phyloP scores from a whole-genome alignment of 768 basidiomycete genomes.

The Hydnum rufescens region DNA sequence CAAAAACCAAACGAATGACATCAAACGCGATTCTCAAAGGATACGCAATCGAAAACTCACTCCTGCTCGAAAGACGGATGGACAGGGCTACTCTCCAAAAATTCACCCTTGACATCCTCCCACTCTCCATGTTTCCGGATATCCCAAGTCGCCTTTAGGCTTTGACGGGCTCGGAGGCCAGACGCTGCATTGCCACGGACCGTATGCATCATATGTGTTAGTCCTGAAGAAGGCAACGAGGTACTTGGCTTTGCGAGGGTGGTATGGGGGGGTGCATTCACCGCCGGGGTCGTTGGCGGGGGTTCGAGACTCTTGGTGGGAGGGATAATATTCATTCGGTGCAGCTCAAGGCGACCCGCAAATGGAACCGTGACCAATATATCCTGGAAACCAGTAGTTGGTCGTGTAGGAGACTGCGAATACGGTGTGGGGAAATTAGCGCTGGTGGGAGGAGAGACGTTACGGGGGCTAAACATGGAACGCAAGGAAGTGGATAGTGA shows the following conservation, averaged over 20 bases:
- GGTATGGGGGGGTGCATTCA: neutral
- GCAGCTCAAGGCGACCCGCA: neutral
- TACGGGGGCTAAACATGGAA: too few relatives aligned
- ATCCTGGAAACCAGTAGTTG: constrained; percentile 6
- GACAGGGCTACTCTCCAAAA: too few relatives aligned
- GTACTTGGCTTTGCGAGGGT: neutral
- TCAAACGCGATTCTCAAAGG: neutral
- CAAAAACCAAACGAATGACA: constrained; percentile 1
- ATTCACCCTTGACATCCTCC: constrained; percentile 29
- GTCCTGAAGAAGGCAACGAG: neutral
- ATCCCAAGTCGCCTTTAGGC: constrained; percentile 43
- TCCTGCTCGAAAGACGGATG: neutral
- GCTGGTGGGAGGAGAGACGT: too few relatives aligned
- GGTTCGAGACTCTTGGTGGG: neutral
- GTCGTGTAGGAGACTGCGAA: neutral
- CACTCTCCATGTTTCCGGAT: constrained; percentile 32
- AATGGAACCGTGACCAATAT: neutral
- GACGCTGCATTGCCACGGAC: neutral
- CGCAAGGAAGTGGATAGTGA: neutral
- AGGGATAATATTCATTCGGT: neutral
- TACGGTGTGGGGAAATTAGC: too few relatives aligned
- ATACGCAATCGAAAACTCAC: constrained; percentile 9
- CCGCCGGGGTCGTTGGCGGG: neutral
- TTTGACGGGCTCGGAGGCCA: constrained; percentile 18
- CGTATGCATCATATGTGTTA: constrained; percentile 4